Percentiles rank a stretch among this genome's conserved stretches.
phyloP scores from a whole-genome alignment of 1,284 basidiomycete species.

The Puccinia horiana region DNA sequence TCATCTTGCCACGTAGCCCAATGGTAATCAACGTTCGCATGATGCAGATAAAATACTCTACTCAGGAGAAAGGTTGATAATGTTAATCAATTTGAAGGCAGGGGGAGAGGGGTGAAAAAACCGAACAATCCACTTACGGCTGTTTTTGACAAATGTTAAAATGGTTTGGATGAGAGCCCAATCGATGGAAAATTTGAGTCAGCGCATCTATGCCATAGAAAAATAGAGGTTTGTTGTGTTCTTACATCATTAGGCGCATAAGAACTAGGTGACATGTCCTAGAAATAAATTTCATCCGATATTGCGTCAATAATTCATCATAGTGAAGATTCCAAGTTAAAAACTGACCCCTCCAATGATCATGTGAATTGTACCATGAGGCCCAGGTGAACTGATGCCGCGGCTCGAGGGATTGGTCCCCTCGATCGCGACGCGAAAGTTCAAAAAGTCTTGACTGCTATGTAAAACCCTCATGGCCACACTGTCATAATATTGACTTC shows the following conservation, averaged over 20 bases:
- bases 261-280: constrained; percentile 47
- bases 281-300: neutral
- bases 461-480: constrained; percentile 24
- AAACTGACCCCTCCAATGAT: constrained; percentile 44
- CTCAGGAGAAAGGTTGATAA: neutral
- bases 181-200: neutral
- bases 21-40: constrained; percentile 31
- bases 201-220: neutral
- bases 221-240: neutral
- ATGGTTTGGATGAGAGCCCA: neutral
- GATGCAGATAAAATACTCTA: constrained; percentile 46
- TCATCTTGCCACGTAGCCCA: constrained; percentile 45
- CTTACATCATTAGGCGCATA: constrained; percentile 47
- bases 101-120: neutral
- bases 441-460: constrained; percentile 30
- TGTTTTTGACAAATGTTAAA: neutral
- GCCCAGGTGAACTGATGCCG: constrained; percentile 16
- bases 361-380: constrained; percentile 43
- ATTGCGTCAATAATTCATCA: neutral
- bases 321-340: too few species aligned
- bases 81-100: neutral
- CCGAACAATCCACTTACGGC: constrained; percentile 21
- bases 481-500: constrained; percentile 41
- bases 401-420: constrained; percentile 29
- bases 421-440: constrained; percentile 42